Conservation (phyloP, 371 early-diverging fungal genomes). For the Apophysomyces sp. region DNA sequence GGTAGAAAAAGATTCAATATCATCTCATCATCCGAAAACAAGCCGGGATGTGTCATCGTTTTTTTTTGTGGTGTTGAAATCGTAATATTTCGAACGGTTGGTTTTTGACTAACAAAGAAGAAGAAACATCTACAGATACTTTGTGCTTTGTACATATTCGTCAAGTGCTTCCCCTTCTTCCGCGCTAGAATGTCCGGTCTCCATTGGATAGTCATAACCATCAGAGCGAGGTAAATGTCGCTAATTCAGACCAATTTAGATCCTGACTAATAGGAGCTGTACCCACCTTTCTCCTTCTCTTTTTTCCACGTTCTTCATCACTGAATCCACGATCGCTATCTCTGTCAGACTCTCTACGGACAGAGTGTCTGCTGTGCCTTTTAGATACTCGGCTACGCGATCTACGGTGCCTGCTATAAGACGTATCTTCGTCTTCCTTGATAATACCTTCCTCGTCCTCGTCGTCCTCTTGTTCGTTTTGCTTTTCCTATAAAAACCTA, state of each 20-base stretch:
- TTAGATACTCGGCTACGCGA: constrained; percentile 9
- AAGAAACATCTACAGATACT: not conserved
- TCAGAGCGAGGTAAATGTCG: constrained; percentile 4
- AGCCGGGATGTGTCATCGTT: not conserved
- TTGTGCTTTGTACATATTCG: constrained; percentile 15
- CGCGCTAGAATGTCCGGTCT: constrained; percentile 10
- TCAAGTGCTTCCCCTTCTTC: constrained; percentile 26
- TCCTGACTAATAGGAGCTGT: not conserved
- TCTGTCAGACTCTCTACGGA: constrained; percentile 13
- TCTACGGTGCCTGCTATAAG: constrained; percentile 10
- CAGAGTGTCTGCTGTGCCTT: constrained; percentile 10
- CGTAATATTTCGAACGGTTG: not conserved
- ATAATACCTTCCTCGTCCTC: constrained; percentile 26
- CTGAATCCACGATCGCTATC: constrained; percentile 16
- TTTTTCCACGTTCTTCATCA: constrained; percentile 13
- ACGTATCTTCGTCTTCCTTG: constrained; percentile 22
- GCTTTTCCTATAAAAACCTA: constrained; percentile 7
- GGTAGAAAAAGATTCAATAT: no score
- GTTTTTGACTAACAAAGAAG: not conserved
- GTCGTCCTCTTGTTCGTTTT: constrained; percentile 19
- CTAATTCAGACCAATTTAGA: not conserved
- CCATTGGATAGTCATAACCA: constrained; percentile 6
- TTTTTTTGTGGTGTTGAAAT: not conserved
- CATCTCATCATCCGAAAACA: no score
- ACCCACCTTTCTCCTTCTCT: constrained; percentile 16